Evolutionary conservation across 106 monocot species (phyloP), one percentile per base, ranked within the genome.

Genomic region (Allium fistulosum): DNA sequence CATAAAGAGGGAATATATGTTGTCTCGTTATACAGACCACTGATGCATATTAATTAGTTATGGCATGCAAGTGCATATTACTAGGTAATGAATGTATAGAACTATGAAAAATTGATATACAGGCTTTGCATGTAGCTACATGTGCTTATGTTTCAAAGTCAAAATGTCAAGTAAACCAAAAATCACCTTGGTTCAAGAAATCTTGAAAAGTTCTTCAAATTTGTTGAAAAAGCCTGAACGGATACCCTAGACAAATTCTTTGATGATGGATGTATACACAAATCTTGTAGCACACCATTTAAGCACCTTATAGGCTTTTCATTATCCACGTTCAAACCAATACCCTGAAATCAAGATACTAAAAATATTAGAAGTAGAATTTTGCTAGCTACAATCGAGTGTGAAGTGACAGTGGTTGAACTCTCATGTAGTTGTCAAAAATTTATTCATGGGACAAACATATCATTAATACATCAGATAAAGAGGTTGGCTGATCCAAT

Each of bases 291-390:
- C 17, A 51, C 81, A 50, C 80, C 71, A 84, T 96, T 96, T 64
- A 96, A 91, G 74, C 85, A 91, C 67, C 86, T 88, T 2, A 88
- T 96, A 48, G 95, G 95, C 26, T 88, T 80, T 62, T 84, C 83
- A 71, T 96, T 96, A 71, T 96, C 95, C 73, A 96, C 27, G 78
- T n/a, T n/a, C n/a, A n/a, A 72, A 46, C 91, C 95, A 82, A 96
- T 66, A 77, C 91, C 95, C 91, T 61, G 16, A 76, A 56, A 69
- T 65, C 22, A 61, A 47, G 65, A 59, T 12, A 62, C 27, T 15
- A 51, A 14, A 53, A 10, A 13, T 0, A 10, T 53, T 22, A 22
- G 22, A 22, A 22, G 22, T 22, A 22, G 22, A 22, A 22, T 22
- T 22, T 22, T 22, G 0, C 22, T 22, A 22, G 1, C 22, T 22